These are phyloP conservation scores for Scutellaria minor DNA, from an alignment of 257 asterid genomes.

Conservation along the genomic window DNA sequence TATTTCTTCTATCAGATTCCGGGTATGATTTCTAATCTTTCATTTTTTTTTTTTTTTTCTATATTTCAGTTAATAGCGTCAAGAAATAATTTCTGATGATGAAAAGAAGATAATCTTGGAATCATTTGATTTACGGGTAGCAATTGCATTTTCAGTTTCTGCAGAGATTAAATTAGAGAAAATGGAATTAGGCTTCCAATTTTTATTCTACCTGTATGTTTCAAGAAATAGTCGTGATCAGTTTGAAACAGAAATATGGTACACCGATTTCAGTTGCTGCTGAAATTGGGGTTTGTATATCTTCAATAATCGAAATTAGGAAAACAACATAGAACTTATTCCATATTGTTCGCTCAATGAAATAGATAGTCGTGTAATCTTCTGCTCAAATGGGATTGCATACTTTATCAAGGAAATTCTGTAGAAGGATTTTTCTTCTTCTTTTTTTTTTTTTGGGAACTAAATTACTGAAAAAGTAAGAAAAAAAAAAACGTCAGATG, in stretches of 20 bases:
- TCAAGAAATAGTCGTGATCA: conserved; percentile 11
- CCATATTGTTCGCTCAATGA: too few species aligned
- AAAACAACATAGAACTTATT: not conserved
- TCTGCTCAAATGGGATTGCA: not conserved
- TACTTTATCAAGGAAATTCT: not conserved
- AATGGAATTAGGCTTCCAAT: not conserved
- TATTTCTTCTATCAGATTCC: conserved; percentile 91
- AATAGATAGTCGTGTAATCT: not conserved
- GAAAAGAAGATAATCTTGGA: not conserved
- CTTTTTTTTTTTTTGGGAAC: too few species aligned
- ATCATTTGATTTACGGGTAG: conserved; percentile 11
- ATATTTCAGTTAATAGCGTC: not conserved
- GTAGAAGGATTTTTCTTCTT: not conserved
- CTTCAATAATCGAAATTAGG: conserved; percentile 2
- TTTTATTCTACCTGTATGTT: conserved; percentile 2
- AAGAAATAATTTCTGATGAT: conserved; percentile 9
- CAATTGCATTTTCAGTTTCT: too few species aligned
- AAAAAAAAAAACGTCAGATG: conserved; percentile 25
- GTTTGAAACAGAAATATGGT: too few species aligned
- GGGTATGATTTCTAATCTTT: conserved; percentile 59
- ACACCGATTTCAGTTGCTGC: too few species aligned
- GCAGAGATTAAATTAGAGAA: too few species aligned
- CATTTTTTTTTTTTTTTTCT: not conserved
- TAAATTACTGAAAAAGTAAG: not conserved
- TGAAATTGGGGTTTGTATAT: conserved; percentile 1